Evolutionary conservation across 169 alveolate species (phyloP), one percentile per base, ranked within the genome.

Genomic region (Eimeria praecox): DNA sequence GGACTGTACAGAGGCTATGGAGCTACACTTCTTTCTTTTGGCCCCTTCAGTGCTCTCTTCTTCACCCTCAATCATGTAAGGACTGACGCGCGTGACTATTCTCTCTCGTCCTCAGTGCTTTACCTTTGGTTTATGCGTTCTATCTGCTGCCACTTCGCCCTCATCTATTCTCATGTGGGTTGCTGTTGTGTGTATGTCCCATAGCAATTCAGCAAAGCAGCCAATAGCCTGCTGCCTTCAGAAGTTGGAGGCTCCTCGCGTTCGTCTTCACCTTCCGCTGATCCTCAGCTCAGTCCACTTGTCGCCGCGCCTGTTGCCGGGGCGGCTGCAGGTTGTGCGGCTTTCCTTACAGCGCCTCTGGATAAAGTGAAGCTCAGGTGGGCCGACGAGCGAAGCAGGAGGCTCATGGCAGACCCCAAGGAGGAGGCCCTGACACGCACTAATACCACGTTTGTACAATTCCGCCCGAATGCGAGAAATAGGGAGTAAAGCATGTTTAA

Each of bases 41-140:
- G 97, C n/a, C 97, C 97, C n/a, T 87, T 96, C 77, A 90, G 96
- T 33, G 97, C 96, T 3, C 40, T 96, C n/a, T 96, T 90, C 92
- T 96, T 96, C 64, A 87, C 95, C 69, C 90, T 95, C 42, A 82
- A 95, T 46, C 86, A 91, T 38, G 95, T 91, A 5, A 35, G 95
- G 8, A 49, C 6, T 6, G 52, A 24, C 44, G 42, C 2, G 83
- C 54, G 16, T 30, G 49, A 38, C 2, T 3, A 12, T 3, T 40
- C 35, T 49, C 14, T 3, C 33, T n/a, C 10, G 33, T 35, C 16
- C 4, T 35, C 38, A 35, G 69, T 12, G 20, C 27, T 59, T 4
- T 12, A 16, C 0, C 33, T n/a, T 10, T 33, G 10, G 46, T 33
- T 30, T 33, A 42, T 69, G 27, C 46, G 30, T 35, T 12, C 0